These are phyloP conservation scores for Gossypium gossypioides DNA, from an alignment of 441 rosid genomes.

Conservation along the genomic window DNA sequence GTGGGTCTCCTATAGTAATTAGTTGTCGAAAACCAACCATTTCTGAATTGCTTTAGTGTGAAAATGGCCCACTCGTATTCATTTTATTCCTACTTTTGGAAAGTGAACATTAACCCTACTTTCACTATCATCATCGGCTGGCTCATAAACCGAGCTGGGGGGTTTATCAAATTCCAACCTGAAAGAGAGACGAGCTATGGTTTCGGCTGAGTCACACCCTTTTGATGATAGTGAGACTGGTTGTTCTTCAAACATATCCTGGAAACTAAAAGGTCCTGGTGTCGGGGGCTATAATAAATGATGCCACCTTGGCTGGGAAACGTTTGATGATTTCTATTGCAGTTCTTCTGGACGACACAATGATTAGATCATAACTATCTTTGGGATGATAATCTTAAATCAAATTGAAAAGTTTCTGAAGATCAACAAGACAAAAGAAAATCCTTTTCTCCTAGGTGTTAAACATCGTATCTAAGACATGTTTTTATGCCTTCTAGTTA, in stretches of 20 bases:
- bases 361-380: neutral
- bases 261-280: neutral
- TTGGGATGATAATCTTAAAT: neutral
- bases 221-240: neutral
- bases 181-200: neutral
- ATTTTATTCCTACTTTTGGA: slow-evolving; percentile 1
- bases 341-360: neutral
- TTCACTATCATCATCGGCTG: slow-evolving; percentile 1
- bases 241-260: neutral
- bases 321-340: neutral
- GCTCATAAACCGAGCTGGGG: neutral
- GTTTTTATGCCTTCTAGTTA: neutral
- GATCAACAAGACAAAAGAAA: neutral
- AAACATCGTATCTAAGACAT: neutral
- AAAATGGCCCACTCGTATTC: slow-evolving; percentile 7
- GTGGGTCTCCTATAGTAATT: neutral
- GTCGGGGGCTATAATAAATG: neutral
- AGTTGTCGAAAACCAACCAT: slow-evolving; percentile 6
- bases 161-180: neutral
- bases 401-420: neutral
- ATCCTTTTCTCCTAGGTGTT: neutral
- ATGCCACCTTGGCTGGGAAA: neutral
- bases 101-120: neutral
- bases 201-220: neutral
- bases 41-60: slow-evolving; percentile 9